Evolutionary conservation across 164 flowering plant genomes (phyloP), one percentile per base, ranked within the genome.

Genomic region (Magnolia changhungtana): DNA sequence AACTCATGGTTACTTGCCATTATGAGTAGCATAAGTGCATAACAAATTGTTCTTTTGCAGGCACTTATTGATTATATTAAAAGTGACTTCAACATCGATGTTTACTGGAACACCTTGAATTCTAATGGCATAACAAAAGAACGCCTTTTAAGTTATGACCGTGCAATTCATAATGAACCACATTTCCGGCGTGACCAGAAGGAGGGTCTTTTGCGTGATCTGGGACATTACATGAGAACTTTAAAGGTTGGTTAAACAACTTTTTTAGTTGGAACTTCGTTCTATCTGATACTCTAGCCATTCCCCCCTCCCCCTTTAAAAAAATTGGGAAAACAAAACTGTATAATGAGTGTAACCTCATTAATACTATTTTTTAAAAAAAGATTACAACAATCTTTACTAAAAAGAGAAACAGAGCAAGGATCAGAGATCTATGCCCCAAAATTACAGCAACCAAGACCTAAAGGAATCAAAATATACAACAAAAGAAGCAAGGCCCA

Each of bases 81-180:
- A 75, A 86, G 79, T 83, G 97, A 96, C 83, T 89, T 96, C 67
- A 95, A 94, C 79, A 83, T 92, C 51, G 80, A 80, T 86, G 92
- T 85, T 79, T 96, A 96, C 81, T 96, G 99, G 99, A 89, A 88
- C 74, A 91, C 98, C 67, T 82, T 96, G 80, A 94, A 87, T 69
- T 92, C 90, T 11, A 94, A 94, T 83, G 99, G 98, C 64, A 96
- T 96, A 75, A 94, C 96, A 72, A 96, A 92, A 86, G 95, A 92
- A 76, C 95, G 98, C 45, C 98, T 96, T 82, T 82, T 94, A 50
- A 96, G 99, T 84, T 96, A 96, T 81, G 99, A 96, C 80, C 99
- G 98, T 76, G 99, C 86, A 21, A 96, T 96, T 77, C 99, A 87
- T 81, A 81, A 86, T 74, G 99, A 94, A 83, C 99, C 99, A 82